Base-by-base conservation (phyloP, 805 yeast species). In the Candida anglica region DNA sequence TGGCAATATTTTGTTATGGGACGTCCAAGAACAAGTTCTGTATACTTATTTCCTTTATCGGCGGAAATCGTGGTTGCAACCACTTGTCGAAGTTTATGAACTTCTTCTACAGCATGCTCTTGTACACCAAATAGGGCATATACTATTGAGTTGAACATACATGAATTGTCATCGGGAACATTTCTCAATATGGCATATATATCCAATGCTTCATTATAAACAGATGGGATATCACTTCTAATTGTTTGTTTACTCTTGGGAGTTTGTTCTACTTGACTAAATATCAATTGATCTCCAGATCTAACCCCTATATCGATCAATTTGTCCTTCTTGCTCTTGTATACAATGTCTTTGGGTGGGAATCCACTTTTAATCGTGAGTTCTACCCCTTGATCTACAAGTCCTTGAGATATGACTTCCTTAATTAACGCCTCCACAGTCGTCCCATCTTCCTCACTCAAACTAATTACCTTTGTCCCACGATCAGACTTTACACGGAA, bases 161-260 rank as follows among this genome's bases (percentile, higher is more conserved):
- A 84, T 6, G 91, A 81, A 50, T 84, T 84, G 53, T 84, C 91
- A 50, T 84, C 88, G 0, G 85, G 81, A 37, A 82, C 75, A 32
- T 73, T 70, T 19, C 85, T 69, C 6, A 81, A 59, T 6, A 71
- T 65, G 14, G 79, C 46, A 32, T 58, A 58, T 5, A 62, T 56
- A 14, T 58, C 46, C 14, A 39, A 20, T n/a, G 42, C 41, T 2
- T 35, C 40, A 5, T 55, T 39, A 32, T 34, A 44, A 1, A 52
- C 55, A 13, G 52, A 28, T 2, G 66, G 61, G 4, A 62, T 58
- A 11, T 49, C 52, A 8, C 15, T 32, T 17, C 6, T 15, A 19
- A 24, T 28, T 10, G 32, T 30, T 23, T 19, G 7, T 19, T 19
- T 21, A 15, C 26, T 16, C 27, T 30, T 27, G 26, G 27, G 18